phyloP scores from a whole-genome alignment of 1,284 basidiomycete genomes.

The Cerioporus squamosus region DNA sequence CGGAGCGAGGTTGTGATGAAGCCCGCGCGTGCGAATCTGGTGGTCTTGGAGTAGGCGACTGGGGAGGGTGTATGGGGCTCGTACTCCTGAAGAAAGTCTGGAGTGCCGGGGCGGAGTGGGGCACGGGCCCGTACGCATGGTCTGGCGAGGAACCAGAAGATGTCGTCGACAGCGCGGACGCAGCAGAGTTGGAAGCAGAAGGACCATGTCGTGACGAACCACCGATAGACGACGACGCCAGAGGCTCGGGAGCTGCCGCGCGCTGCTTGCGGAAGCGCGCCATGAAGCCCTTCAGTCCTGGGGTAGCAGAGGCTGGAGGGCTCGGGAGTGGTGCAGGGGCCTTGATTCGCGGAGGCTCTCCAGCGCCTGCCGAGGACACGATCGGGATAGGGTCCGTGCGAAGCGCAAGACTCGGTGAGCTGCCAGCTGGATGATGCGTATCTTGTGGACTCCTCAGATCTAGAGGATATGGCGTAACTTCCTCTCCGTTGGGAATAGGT shows the following conservation, averaged over 20 bases:
- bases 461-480: slow-evolving; percentile 48
- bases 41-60: slow-evolving; percentile 25
- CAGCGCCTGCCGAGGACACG: slow-evolving; percentile 42
- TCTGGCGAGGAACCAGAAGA: slow-evolving; percentile 13
- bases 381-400: slow-evolving; percentile 34
- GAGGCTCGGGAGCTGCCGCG: slow-evolving; percentile 35
- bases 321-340: slow-evolving; percentile 45
- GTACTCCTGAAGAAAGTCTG: slow-evolving; percentile 22
- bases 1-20: slow-evolving; percentile 20
- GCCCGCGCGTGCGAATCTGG: slow-evolving; percentile 9
- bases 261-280: slow-evolving; percentile 75
- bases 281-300: slow-evolving; percentile 79
- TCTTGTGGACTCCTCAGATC: slow-evolving; percentile 38
- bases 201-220: slow-evolving; percentile 15
- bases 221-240: slow-evolving; percentile 18
- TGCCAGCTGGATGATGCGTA: slow-evolving; percentile 21
- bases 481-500: slow-evolving; percentile 51
- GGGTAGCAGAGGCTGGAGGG: slow-evolving; percentile 71
- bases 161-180: slow-evolving; percentile 1
- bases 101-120: slow-evolving; percentile 31
- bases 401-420: slow-evolving; percentile 24
- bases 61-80: slow-evolving; percentile 26
- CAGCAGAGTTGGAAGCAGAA: slow-evolving; percentile 15
- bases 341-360: slow-evolving; percentile 56
- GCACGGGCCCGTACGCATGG: slow-evolving; percentile 15